Percentiles rank a stretch among this genome's conserved stretches.
Conservation (phyloP, 768 basidiomycete species). For the Mycena amicta region DNA sequence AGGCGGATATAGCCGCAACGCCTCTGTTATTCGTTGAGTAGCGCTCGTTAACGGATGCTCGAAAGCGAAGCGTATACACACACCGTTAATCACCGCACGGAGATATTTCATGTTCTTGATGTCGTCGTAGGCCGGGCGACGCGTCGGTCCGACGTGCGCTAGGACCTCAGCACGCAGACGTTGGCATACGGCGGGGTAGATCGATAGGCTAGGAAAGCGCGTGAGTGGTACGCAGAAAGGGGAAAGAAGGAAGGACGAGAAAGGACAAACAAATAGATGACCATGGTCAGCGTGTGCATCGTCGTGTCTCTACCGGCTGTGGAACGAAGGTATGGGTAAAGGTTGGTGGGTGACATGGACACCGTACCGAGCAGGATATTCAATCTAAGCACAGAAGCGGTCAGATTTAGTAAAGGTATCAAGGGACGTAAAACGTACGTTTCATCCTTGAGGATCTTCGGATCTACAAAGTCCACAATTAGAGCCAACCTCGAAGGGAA, state of each 20-base stretch:
- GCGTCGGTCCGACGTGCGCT: constrained; percentile 41
- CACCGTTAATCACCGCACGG: constrained; percentile 59
- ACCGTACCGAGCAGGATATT: constrained; percentile 13
- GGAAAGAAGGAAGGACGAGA: background rate
- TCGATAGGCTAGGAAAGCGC: constrained; percentile 1
- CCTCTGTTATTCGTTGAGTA: constrained; percentile 41
- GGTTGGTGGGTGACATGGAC: background rate
- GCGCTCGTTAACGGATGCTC: background rate
- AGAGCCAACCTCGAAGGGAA: too few species aligned
- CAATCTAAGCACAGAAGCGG: constrained; percentile 5
- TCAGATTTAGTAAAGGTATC: background rate
- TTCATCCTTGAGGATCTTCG: constrained; percentile 45
- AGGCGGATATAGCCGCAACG: constrained; percentile 53
- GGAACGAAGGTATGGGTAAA: background rate
- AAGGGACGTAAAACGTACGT: constrained; percentile 30
- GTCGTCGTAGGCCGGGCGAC: constrained; percentile 54
- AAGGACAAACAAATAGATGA: constrained; percentile 33
- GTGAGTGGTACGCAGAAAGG: background rate
- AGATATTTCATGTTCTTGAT: constrained; percentile 61
- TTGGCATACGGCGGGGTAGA: constrained; percentile 45
- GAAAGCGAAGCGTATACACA: constrained; percentile 17
- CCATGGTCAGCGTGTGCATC: constrained; percentile 34
- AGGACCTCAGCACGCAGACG: constrained; percentile 55
- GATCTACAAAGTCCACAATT: too few species aligned
- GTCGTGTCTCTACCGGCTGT: constrained; percentile 25